Base-by-base conservation (phyloP, 2,329 filamentous ascomycete species). In the Ceratocystis huliohia region DNA sequence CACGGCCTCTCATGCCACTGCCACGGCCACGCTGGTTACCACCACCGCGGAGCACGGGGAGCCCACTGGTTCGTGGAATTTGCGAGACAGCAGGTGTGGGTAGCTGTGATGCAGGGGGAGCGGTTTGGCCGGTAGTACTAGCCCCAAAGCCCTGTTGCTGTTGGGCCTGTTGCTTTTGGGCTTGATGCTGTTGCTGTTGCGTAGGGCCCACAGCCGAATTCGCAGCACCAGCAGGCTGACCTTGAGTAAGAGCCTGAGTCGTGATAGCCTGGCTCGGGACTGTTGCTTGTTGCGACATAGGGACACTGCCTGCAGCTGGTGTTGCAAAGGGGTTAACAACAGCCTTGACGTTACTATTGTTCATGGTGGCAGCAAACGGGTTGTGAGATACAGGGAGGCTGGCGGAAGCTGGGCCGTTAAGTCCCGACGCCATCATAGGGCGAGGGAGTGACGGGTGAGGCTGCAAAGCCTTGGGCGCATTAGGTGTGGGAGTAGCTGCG, bases 1-100 rank as follows among this genome's bases (percentile, higher is more conserved):
- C 79, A 57, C 81, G 76, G 61, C 75, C 63, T 20, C 65, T 53
- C 65, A 75, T 73, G 63, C 77, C 76, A 1, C 74, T 69, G 1
- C 74, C 69, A 1, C 67, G 67, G 28, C 68, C 70, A 44, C 67
- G 61, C 37, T 66, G 61, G 41, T 68, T 65, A 1, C 74, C 75
- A 37, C 76, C 77, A 7, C 77, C 76, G 37, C 77, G 74, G 44
- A 76, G 75, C 72, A 78, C 74, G 0, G 77, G 77, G 15, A 79
- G 75, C 3, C 75, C 73, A n/a, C 69, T 71, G 53, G 53, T 59
- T 3, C 70, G 69, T 15, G 46, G 65, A 2, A 62, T 64, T 20
- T 67, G 69, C 1, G 53, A 44, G 28, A 20, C 57, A 2, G 63
- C 61, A 10, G 64, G 64, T 13, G 46, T 61, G 17, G 67, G 61